Evolutionary conservation across 495 filamentous ascomycete species (phyloP).

Genomic region (Penicillium simplicissimum): DNA sequence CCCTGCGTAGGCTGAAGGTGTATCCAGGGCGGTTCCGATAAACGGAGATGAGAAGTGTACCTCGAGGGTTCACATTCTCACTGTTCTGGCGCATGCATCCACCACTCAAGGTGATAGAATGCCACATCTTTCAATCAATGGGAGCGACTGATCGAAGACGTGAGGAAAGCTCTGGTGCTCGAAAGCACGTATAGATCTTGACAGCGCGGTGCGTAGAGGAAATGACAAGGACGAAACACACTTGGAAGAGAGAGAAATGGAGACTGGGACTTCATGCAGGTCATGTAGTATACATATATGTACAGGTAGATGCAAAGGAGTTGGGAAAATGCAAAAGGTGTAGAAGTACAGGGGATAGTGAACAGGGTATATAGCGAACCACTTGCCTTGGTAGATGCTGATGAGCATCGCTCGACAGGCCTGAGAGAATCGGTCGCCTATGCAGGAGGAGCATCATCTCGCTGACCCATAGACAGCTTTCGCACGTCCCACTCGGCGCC

Average conservation of each 20-base stretch:
- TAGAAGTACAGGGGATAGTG: constrained; percentile 27
- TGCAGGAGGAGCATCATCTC: constrained; percentile 23
- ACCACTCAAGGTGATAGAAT: constrained; percentile 18
- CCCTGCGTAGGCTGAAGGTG: constrained; percentile 48
- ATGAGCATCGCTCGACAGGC: neutral
- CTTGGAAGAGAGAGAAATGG: neutral
- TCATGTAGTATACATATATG: constrained; percentile 28
- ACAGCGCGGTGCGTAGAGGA: constrained; percentile 16
- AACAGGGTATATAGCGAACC: neutral
- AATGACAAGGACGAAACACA: neutral
- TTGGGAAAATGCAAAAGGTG: constrained; percentile 4
- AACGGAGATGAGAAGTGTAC: constrained; percentile 50
- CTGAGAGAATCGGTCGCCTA: constrained; percentile 5
- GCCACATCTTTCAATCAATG: constrained; percentile 30
- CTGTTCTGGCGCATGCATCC: constrained; percentile 46
- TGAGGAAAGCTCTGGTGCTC: constrained; percentile 42
- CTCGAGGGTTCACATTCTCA: constrained; percentile 41
- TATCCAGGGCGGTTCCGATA: constrained; percentile 48
- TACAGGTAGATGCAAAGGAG: constrained; percentile 25
- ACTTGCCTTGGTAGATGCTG: constrained; percentile 4
- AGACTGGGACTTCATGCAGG: constrained; percentile 18
- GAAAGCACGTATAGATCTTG: constrained; percentile 42
- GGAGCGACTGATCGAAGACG: constrained; percentile 33
- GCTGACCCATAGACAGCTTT: constrained; percentile 44
- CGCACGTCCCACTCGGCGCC: constrained; percentile 45